Conservation (phyloP, 495 filamentous ascomycete species). For the Penicillium ochrochloron region DNA sequence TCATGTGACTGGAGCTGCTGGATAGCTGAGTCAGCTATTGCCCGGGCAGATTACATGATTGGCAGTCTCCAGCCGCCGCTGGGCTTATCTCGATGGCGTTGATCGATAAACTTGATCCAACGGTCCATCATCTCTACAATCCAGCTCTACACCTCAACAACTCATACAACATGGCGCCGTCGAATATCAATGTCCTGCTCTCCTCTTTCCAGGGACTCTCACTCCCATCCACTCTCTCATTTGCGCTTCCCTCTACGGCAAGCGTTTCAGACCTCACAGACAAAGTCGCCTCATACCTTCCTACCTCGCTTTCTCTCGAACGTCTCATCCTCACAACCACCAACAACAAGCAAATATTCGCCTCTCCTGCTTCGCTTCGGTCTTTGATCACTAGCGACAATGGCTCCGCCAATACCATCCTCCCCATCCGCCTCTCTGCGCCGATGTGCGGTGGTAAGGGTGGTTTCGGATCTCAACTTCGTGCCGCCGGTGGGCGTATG, state of each 20-base stretch:
- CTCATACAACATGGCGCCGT: conserved; percentile 35
- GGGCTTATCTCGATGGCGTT: conserved; percentile 13
- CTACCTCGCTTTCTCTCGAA: conserved; percentile 48
- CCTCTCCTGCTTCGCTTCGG: conserved; percentile 39
- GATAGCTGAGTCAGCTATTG: neutral
- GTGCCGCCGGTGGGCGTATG: conserved; percentile 97
- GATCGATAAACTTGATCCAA: neutral
- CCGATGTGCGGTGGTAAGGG: conserved; percentile 90
- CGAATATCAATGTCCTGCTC: conserved; percentile 78
- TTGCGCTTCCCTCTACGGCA: conserved; percentile 67
- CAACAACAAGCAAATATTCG: conserved; percentile 70
- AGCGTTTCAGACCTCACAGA: conserved; percentile 68
- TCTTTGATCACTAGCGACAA: conserved; percentile 32
- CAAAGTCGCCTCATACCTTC: conserved; percentile 67
- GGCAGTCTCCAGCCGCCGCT: neutral
- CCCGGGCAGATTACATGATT: conserved; percentile 7
- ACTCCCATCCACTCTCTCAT: conserved; percentile 75
- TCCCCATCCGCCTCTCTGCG: conserved; percentile 78
- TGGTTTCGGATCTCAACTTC: conserved; percentile 95
- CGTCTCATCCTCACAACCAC: conserved; percentile 79
- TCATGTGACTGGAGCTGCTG: conserved; percentile 23
- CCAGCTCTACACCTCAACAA: conserved; percentile 1
- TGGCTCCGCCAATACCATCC: conserved; percentile 62
- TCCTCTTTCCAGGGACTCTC: conserved; percentile 82
- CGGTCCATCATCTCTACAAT: neutral